These are phyloP conservation scores for Lophiostoma macrostomum DNA, from an alignment of 495 filamentous ascomycete species.

Conservation along the genomic window DNA sequence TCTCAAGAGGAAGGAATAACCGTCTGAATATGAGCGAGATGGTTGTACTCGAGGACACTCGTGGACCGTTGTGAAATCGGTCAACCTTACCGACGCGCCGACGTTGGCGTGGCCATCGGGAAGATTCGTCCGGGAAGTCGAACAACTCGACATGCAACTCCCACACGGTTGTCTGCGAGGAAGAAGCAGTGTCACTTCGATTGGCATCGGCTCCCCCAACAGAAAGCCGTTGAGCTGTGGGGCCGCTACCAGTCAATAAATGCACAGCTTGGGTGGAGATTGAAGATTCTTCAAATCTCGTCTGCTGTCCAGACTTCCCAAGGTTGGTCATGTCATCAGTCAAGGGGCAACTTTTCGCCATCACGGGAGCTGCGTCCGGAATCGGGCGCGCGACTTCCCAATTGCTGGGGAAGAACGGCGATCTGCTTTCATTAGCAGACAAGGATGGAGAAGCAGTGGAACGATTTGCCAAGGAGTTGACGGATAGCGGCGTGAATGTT, in stretches of 20 bases:
- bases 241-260: not conserved
- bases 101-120: too few relatives aligned
- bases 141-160: too few relatives aligned
- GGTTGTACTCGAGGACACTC: too few relatives aligned
- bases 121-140: too few relatives aligned
- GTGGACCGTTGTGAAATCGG: too few relatives aligned
- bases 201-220: too few relatives aligned
- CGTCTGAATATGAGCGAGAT: too few relatives aligned
- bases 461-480: constrained; percentile 7
- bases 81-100: too few relatives aligned
- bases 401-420: constrained; percentile 10
- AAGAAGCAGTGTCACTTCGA: too few relatives aligned
- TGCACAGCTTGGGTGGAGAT: not conserved
- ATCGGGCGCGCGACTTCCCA: constrained; percentile 17
- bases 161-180: too few relatives aligned
- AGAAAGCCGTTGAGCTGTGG: too few relatives aligned
- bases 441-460: constrained; percentile 12
- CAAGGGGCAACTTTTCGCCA: constrained; percentile 15
- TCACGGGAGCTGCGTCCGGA: constrained; percentile 26
- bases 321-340: constrained; percentile 12
- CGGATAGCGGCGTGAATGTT: constrained; percentile 1
- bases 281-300: not conserved
- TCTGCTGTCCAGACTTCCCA: not conserved
- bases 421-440: constrained; percentile 19
- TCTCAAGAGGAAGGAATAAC: too few relatives aligned